Base-by-base conservation (phyloP, 148 eudicot species). In the Chenopodium suecicum region DNA sequence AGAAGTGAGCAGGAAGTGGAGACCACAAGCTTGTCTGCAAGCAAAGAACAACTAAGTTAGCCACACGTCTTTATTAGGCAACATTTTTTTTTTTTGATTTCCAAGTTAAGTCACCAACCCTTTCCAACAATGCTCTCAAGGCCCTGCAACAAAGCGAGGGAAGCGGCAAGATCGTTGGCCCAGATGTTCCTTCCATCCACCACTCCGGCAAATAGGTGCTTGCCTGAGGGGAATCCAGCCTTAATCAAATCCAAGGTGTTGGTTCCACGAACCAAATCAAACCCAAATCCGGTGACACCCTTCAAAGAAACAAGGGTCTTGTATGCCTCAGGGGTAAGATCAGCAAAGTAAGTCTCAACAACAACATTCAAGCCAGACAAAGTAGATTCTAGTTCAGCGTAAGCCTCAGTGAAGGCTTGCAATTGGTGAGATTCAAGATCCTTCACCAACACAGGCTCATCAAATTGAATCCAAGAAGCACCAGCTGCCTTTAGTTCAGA, bases 171-270 rank as follows among this genome's bases (percentile, higher is more conserved):
- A 84, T 94, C 97, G 81, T 94, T 94, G 82, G 98, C 98, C 98
- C 98, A 94, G 37, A 94, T 93, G 88, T 94, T 94, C 83, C 98
- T 90, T 80, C 98, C 98, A 86, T 94, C 98, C 83, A 94, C 98
- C 20, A 94, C 93, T 31, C 98, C 98, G 76, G 97, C 98, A 84
- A 94, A 94, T 14, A 93, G 93, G 88, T 91, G 93, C 84, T 94
- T 94, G 74, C 95, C 98, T 48, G 92, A 83, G 11, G 98, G 98
- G 82, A 93, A 94, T 70, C 83, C 90, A 70, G 87, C 81, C 88
- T 91, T 94, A 50, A 94, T 90, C 89, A 93, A 85, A 48, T 91
- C 97, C 87, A 93, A 80, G 77, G 95, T 93, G 86, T 94, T 82
- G 10, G 91, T 76, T 72, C 98, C 98, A 81, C 98, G 97, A 76